These are phyloP conservation scores for Aspergillus fijiensis DNA, from an alignment of 2,329 filamentous ascomycete species.

Conservation along the genomic window DNA sequence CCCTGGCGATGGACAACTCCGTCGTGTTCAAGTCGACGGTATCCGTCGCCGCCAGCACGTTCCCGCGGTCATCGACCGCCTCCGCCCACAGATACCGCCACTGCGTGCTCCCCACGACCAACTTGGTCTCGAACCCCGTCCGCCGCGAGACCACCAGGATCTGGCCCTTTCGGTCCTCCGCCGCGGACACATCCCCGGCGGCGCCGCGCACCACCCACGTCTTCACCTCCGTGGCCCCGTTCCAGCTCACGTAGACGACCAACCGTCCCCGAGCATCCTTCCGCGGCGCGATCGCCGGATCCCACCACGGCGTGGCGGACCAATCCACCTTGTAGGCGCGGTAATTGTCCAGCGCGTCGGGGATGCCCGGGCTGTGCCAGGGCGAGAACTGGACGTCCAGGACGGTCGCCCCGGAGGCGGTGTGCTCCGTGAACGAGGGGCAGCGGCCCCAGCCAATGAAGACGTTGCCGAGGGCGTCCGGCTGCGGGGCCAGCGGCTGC, in stretches of 20 bases:
- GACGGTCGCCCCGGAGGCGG: slow-evolving; percentile 4
- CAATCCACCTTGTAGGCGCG: slow-evolving; percentile 9
- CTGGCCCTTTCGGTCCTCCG: background rate
- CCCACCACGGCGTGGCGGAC: slow-evolving; percentile 10
- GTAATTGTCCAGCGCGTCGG: slow-evolving; percentile 11
- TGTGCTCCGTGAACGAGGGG: slow-evolving; percentile 11
- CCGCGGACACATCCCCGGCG: background rate
- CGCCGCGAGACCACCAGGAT: background rate
- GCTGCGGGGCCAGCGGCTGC: background rate
- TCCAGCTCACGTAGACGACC: slow-evolving; percentile 10
- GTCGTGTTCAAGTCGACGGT: background rate
- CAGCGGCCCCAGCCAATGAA: slow-evolving; percentile 14
- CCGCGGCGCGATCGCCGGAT: slow-evolving; percentile 1
- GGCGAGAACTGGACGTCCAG: slow-evolving; percentile 13
- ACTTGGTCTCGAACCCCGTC: slow-evolving; percentile 3
- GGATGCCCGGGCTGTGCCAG: slow-evolving; percentile 11
- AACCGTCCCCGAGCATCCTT: background rate
- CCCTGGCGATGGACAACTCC: background rate
- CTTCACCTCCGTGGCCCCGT: slow-evolving; percentile 7
- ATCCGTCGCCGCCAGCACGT: background rate
- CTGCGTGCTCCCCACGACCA: background rate
- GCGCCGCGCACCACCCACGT: slow-evolving; percentile 8
- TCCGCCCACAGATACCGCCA: slow-evolving; percentile 1
- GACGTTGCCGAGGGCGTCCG: slow-evolving; percentile 7
- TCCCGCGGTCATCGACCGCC: background rate